Evolutionary conservation across 1,139 yeast species (phyloP).

Genomic region (Geotrichum fermentans): DNA sequence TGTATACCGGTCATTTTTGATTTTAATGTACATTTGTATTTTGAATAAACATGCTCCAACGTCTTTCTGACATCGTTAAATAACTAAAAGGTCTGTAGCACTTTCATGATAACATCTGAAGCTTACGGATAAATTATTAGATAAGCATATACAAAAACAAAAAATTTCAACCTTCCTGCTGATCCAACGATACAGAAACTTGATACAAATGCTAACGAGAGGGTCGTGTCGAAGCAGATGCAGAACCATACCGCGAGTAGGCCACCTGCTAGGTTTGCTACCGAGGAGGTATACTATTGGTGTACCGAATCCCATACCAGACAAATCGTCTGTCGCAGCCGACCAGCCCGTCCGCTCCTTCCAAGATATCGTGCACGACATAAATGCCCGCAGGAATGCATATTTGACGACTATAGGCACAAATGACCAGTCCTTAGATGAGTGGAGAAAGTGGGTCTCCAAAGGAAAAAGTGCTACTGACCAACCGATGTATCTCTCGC

Average conservation of each 20-base stretch:
- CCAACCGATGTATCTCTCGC: constrained; percentile 18
- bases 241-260: too few relatives aligned
- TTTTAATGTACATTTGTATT: too few relatives aligned
- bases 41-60: too few relatives aligned
- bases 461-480: neutral
- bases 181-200: neutral
- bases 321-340: neutral
- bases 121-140: too few relatives aligned
- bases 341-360: constrained; percentile 4
- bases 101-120: too few relatives aligned
- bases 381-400: constrained; percentile 12
- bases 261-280: too few relatives aligned
- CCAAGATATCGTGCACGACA: constrained; percentile 15
- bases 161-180: neutral
- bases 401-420: constrained; percentile 12
- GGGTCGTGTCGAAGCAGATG: neutral
- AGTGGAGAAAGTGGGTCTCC: neutral
- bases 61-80: too few relatives aligned
- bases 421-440: constrained; percentile 3
- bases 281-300: too few relatives aligned
- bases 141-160: neutral
- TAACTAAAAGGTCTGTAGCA: too few relatives aligned
- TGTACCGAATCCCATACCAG: neutral
- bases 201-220: neutral
- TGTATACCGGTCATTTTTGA: too few relatives aligned